Base-by-base conservation (phyloP, 495 filamentous ascomycete species). In the Aspergillus panamensis region DNA sequence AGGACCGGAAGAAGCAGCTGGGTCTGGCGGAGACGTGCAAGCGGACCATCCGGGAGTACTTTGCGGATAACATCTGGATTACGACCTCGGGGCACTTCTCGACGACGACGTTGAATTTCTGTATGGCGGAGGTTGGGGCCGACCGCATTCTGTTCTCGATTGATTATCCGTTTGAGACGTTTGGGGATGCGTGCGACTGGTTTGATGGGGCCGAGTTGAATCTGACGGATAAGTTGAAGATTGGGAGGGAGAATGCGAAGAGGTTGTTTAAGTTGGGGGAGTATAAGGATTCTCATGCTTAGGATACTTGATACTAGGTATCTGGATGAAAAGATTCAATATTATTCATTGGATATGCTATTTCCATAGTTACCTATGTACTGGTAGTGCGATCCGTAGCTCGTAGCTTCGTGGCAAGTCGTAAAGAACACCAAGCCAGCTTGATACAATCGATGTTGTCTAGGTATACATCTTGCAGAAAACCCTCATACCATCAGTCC, bases 1-100 rank as follows among this genome's bases (percentile, higher is more conserved):
- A 77, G 47, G 69, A 76, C 32, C 73, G 78, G 59, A 76, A 78
- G 58, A 74, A 81, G 52, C 60, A 68, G 42, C 66, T 80, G 1
- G 75, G 73, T 3, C 48, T 77, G 51, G 57, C 40, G 50, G 75
- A 74, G 66, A 78, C 73, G 40, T 82, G 75, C 55, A 73, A 74
- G 61, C 73, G 77, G 67, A 79, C 75, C 20, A 82, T 87, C 61
- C 67, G 70, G 40, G 74, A 84, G 14, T 84, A 86, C 53, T 87
- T 83, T 63, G 74, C 78, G 25, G 68, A 74, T 48, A 86, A 88
- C 52, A 71, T 88, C 42, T 88, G 80, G 81, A 78, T 87, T 49
- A 87, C 84, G 3, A 87, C 85, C 3, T 80, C 75, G 17, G 84
- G 85, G 0, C 78, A 84, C 45, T 87, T 86, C 65, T 81, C 75